phyloP scores from a whole-genome alignment of 2,329 filamentous ascomycete species.

The Ramularia collo-cygni region DNA sequence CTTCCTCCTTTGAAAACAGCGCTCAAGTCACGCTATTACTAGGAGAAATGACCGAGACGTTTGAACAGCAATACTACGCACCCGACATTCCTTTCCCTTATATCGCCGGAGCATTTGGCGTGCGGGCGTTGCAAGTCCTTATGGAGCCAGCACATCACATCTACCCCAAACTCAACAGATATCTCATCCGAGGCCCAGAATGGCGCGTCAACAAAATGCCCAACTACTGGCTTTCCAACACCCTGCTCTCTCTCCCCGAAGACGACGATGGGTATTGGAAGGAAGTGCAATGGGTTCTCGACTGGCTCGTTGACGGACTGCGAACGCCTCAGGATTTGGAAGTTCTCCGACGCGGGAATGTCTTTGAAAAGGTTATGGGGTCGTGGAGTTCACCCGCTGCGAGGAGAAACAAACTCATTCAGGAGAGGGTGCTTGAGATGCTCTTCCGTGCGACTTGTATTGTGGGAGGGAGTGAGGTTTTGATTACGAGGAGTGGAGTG shows the following conservation, averaged over 20 bases:
- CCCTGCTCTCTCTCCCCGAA: conserved; percentile 66
- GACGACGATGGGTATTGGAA: conserved; percentile 66
- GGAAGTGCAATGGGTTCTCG: conserved; percentile 68
- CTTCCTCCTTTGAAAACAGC: conserved; percentile 66
- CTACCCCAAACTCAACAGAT: conserved; percentile 80
- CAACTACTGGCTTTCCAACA: conserved; percentile 57
- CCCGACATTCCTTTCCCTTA: conserved; percentile 50
- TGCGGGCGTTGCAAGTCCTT: conserved; percentile 62
- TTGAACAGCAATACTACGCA: conserved; percentile 44
- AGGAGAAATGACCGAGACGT: conserved; percentile 71
- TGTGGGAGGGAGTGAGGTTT: conserved; percentile 67
- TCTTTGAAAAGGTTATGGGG: conserved; percentile 69
- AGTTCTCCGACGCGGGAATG: conserved; percentile 52
- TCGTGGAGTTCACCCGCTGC: conserved; percentile 63
- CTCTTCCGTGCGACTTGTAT: conserved; percentile 62
- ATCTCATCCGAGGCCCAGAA: conserved; percentile 67
- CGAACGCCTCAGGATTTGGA: conserved; percentile 53
- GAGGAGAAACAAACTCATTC: conserved; percentile 43
- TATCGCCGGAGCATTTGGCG: conserved; percentile 68
- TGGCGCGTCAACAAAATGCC: conserved; percentile 60
- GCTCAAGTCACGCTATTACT: conserved; percentile 73
- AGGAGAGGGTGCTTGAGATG: conserved; percentile 55
- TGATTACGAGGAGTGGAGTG: conserved; percentile 68
- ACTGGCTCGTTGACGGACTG: conserved; percentile 63
- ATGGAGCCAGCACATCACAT: conserved; percentile 71